Evolutionary conservation across 495 filamentous ascomycete species (phyloP), one percentile per base, ranked within the genome.

Genomic region (Penicillium ucsense): DNA sequence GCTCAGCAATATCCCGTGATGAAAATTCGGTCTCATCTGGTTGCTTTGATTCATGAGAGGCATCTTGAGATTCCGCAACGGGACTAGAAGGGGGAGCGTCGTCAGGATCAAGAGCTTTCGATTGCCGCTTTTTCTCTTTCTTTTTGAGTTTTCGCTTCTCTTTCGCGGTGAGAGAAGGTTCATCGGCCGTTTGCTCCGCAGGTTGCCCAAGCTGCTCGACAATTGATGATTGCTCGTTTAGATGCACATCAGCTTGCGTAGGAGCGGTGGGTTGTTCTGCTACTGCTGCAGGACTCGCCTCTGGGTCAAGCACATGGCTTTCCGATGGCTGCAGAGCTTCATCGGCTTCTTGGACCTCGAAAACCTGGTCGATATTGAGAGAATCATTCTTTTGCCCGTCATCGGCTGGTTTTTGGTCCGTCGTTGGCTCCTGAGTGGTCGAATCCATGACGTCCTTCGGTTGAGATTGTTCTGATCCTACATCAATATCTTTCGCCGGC

Each of bases 111-210:
- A 50, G 44, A 30, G 41, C 53, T 37, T 63, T 60, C 35, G 63
- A 69, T 45, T 66, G 66, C 27, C 63, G 63, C 47, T 70, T 72
- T 51, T 74, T 74, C 29, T 71, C 66, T 49, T 75, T 74, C 48
- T 73, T 70, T 51, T 65, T 72, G 8, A 68, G 64, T 50, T 76
- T 70, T 35, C 63, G 68, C 36, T 68, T 72, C 38, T 67, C 63
- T 39, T 68, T 70, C 20, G 68, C 57, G 9, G 67, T 59, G 51
- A 63, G 63, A 27, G 37, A 50, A 36, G 38, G 31, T 20, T 20
- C 20, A 20, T 61, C 63, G n/a, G 59, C 56, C n/a, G 63, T 52
- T 29, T 55, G 46, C 29, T 61, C 50, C 31, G 53, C 51, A 8
- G 52, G 30, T 5, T 46, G 39, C 31, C 52, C 41, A 31, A 29